A percentile compares a stretch with the other conserved stretches of the same genome.
Conservation (phyloP, 352 stramenopile species). For the Pythium insidiosum region DNA sequence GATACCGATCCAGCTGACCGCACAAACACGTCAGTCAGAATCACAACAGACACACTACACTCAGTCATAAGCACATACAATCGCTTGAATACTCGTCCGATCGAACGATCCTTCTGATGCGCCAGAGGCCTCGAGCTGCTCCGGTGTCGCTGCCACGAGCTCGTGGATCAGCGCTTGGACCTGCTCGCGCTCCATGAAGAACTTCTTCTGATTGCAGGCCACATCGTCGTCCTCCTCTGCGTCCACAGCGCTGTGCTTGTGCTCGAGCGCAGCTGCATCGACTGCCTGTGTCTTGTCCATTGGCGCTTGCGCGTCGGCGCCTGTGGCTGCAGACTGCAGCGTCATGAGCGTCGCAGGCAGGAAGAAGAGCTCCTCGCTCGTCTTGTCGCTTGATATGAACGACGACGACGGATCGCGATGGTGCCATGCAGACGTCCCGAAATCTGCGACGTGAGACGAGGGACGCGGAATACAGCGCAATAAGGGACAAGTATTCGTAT, state of each 20-base stretch:
- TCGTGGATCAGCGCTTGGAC: conserved; percentile 30
- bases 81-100: neutral
- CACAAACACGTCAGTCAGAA: neutral
- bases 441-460: no score
- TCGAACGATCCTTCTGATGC: conserved; percentile 44
- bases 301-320: no score
- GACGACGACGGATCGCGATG: no score
- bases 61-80: neutral
- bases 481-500: no score
- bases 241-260: neutral
- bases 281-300: no score
- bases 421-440: no score
- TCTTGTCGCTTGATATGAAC: no score
- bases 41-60: neutral
- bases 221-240: conserved; percentile 7
- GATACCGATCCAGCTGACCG: conserved; percentile 79
- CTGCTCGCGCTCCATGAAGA: conserved; percentile 57
- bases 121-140: conserved; percentile 28
- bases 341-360: no score
- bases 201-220: conserved; percentile 26
- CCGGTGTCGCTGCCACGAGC: conserved; percentile 32
- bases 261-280: no score
- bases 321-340: no score
- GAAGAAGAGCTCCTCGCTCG: no score
- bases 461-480: no score